Evolutionary conservation across 2,329 filamentous ascomycete species (phyloP), one percentile per base, ranked within the genome.

Genomic region (Fusarium gaditjirri): DNA sequence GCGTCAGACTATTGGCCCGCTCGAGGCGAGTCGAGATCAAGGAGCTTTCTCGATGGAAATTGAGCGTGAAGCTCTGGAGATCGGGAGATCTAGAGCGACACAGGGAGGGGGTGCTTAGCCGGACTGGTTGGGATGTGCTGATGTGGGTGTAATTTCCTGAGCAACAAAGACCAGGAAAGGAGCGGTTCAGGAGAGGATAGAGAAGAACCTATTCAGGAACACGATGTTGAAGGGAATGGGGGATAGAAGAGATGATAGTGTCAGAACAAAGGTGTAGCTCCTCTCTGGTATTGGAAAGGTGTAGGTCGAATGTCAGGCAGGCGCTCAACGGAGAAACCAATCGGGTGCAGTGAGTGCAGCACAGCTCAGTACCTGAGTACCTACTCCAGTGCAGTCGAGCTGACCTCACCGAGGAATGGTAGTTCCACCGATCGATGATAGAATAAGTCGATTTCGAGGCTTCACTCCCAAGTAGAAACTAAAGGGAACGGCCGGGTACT

Each of bases 261-360:
- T 16, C 35, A 12, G 33, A 41, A 42, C 21, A 27, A 17, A 69
- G 46, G 7, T 35, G 31, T 52, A 59, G 29, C 35, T 33, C 25
- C 25, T 25, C 25, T 25, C n/a, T 35, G n/a, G 3, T 39, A 36
- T 29, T 41, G 46, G 53, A 62, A 63, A 29, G 57, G 39, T 52
- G 44, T 42, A 65, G 60, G 31, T 14, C 21, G 21, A 25, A 31
- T 38, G 54, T 39, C 56, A 62, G 70, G 56, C 60, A 64, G 58
- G 52, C 55, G 39, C 44, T 44, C 25, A 43, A 65, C 52, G 70
- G 70, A 73, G 70, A 61, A 72, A 58, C 54, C 61, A 50, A 68
- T 61, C 61, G 8, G 39, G 21, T 50, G 65, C 50, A 60, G 25
- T 25, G 65, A 55, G 46, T 35, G 43, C 25, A 49, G 43, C 25